A percentile compares a stretch with the other conserved stretches of the same genome.
Evolutionary conservation across 495 filamentous ascomycete species (phyloP).

Genomic region (Neurospora sp.): DNA sequence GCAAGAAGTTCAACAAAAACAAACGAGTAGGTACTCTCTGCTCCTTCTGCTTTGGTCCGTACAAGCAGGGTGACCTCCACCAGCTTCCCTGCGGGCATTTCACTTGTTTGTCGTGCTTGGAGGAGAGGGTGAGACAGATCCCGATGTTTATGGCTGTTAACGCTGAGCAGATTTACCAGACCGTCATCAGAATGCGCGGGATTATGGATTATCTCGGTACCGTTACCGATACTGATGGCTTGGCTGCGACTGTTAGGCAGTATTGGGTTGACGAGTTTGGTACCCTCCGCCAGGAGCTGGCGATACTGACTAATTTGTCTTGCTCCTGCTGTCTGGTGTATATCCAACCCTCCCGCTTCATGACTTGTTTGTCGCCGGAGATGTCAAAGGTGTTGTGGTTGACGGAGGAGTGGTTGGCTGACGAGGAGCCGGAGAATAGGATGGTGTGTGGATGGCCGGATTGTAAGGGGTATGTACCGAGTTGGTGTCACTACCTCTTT

Average conservation of each 20-base stretch:
- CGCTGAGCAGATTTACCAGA: not conserved
- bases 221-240: not conserved
- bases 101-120: conserved; percentile 4
- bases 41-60: not conserved
- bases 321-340: conserved; percentile 2
- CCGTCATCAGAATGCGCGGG: not conserved
- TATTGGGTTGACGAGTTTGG: not conserved
- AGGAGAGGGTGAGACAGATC: not conserved
- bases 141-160: not conserved
- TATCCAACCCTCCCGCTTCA: conserved; percentile 1
- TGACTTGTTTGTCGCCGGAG: conserved; percentile 1
- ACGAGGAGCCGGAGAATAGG: not conserved
- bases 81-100: conserved; percentile 11
- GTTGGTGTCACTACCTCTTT: not conserved
- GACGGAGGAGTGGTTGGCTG: not conserved
- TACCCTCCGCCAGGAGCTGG: not conserved
- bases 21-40: not conserved
- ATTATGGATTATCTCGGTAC: not conserved
- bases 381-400: conserved; percentile 5
- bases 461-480: conserved; percentile 4
- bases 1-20: not conserved
- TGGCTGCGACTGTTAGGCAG: not conserved
- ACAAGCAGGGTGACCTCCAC: not conserved
- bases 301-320: not conserved
- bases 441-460: conserved; percentile 11